phyloP scores from a whole-genome alignment of 352 stramenopile species.

The Phytophthora hibernalis region DNA sequence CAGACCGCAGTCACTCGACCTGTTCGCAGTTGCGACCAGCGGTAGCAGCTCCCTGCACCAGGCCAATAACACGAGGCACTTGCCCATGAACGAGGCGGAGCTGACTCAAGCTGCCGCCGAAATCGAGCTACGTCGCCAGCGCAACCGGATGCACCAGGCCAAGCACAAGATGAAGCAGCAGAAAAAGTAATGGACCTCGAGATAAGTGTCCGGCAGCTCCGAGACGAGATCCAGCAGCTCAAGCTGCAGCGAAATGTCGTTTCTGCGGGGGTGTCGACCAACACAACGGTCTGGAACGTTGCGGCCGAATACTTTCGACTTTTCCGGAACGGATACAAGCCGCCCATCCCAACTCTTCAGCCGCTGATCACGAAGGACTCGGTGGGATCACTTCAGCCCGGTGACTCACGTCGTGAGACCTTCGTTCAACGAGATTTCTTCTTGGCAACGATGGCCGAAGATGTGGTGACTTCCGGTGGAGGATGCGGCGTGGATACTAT shows the following conservation, averaged over 20 bases:
- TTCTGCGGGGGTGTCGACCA: constrained; percentile 4
- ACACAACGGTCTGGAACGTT: constrained; percentile 16
- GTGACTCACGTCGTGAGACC: constrained; percentile 1
- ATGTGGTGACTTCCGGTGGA: constrained; percentile 1
- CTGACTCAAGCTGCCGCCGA: background rate
- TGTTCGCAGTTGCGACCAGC: constrained; percentile 4
- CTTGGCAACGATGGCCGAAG: constrained; percentile 14
- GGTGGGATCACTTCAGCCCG: background rate
- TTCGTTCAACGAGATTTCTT: constrained; percentile 21
- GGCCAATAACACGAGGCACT: constrained; percentile 2
- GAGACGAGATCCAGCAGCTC: constrained; percentile 17
- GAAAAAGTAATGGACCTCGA: constrained; percentile 12
- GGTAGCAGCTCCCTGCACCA: constrained; percentile 16
- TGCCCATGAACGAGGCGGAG: background rate
- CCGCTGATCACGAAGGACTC: background rate
- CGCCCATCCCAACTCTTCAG: background rate
- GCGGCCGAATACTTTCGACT: constrained; percentile 23
- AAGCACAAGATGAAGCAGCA: constrained; percentile 26
- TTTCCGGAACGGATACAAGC: constrained; percentile 19
- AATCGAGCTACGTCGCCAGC: constrained; percentile 11
- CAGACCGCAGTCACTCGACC: constrained; percentile 9
- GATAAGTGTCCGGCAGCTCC: constrained; percentile 11
- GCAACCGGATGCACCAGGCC: constrained; percentile 20
- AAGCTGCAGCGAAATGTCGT: constrained; percentile 13
- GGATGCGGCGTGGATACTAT: constrained; percentile 16